A percentile compares a stretch with the other conserved stretches of the same genome.
Conservation (phyloP, 2,329 filamentous ascomycete species). For the Sporothrix pseudoabietina region DNA sequence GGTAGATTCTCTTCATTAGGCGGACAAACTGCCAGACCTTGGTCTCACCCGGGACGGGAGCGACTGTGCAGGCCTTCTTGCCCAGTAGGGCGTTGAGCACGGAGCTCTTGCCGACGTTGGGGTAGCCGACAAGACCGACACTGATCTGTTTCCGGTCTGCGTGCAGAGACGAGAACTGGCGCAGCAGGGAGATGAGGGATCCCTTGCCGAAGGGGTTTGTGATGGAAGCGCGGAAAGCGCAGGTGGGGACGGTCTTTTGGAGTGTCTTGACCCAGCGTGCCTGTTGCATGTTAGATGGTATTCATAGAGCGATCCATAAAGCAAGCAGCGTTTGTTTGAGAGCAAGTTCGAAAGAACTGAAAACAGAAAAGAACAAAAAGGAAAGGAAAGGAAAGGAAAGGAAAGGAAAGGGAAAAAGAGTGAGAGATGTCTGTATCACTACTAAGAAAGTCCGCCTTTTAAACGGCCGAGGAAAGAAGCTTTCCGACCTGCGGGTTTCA, state of each 20-base stretch:
- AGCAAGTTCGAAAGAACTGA: background rate
- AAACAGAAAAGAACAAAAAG: conserved; percentile 15
- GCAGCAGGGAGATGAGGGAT: conserved; percentile 84
- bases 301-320: background rate
- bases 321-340: background rate
- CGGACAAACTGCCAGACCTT: conserved; percentile 63
- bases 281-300: conserved; percentile 51
- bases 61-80: conserved; percentile 91
- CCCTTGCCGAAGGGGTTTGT: conserved; percentile 98
- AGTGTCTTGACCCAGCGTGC: conserved; percentile 88
- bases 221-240: conserved; percentile 92
- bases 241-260: conserved; percentile 88
- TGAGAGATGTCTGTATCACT: conserved; percentile 77
- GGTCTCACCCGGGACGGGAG: conserved; percentile 89
- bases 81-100: conserved; percentile 93
- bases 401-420: conserved; percentile 34
- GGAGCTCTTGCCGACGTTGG: conserved; percentile 93
- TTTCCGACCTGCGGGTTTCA: conserved; percentile 72
- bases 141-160: conserved; percentile 72
- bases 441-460: conserved; percentile 93
- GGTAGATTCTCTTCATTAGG: conserved; percentile 73
- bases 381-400: conserved; percentile 38
- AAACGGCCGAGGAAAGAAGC: conserved; percentile 54
- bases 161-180: conserved; percentile 81
- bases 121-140: conserved; percentile 77